Percentiles rank a stretch among this genome's conserved stretches.
These are phyloP conservation scores for Melanogaster broomeanus DNA, from an alignment of 768 basidiomycete genomes.

Conservation along the genomic window DNA sequence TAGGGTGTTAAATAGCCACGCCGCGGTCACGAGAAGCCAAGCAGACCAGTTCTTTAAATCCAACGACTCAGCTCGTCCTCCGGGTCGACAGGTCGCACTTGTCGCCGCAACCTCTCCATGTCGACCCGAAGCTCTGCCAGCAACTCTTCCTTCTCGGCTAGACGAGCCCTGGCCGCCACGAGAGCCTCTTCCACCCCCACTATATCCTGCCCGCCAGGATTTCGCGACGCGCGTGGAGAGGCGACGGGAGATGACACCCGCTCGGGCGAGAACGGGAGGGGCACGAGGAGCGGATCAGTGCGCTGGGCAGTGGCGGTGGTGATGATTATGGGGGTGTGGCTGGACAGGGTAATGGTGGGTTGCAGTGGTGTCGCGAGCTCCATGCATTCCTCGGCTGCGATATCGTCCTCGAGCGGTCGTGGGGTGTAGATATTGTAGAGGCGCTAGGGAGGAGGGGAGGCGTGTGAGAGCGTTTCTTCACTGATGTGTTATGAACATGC, in stretches of 20 bases:
- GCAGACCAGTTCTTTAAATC: not conserved
- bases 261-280: constrained; percentile 21
- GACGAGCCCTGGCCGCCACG: constrained; percentile 18
- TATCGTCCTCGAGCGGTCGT: constrained; percentile 32
- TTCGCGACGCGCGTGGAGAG: not conserved
- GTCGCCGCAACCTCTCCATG: constrained; percentile 19
- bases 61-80: not conserved
- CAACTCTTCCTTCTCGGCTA: constrained; percentile 23
- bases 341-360: constrained; percentile 31
- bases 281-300: constrained; percentile 11
- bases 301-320: not conserved
- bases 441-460: constrained; percentile 5
- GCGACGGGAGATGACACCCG: constrained; percentile 16
- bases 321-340: not conserved
- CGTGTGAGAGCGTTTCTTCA: not conserved
- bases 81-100: not conserved
- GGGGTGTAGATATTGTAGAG: constrained; percentile 5
- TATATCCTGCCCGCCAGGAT: constrained; percentile 18
- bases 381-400: constrained; percentile 48
- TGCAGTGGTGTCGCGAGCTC: constrained; percentile 53
- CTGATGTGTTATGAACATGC: constrained; percentile 7
- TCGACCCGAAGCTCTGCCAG: constrained; percentile 22
- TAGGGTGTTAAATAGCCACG: not conserved
- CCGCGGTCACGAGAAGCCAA: not conserved
- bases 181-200: constrained; percentile 21